Percentiles rank a stretch among this genome's conserved stretches.
Conservation (phyloP, 2,329 filamentous ascomycete species). For the Esteya vermicola region DNA sequence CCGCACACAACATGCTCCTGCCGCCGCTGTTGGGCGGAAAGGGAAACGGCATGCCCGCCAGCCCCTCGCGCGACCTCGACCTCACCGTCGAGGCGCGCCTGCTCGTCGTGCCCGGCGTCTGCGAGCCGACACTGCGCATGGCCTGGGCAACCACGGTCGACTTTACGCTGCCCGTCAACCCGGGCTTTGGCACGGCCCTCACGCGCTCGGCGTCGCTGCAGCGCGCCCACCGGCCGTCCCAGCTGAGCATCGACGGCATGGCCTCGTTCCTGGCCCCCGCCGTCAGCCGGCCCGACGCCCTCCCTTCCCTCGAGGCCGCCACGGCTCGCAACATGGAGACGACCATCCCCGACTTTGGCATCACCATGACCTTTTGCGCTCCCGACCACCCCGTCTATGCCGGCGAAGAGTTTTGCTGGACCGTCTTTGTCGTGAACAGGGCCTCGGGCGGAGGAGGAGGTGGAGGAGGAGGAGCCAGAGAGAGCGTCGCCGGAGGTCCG, state of each 20-base stretch:
- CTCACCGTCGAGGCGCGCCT: slow-evolving; percentile 48
- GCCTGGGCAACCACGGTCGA: slow-evolving; percentile 56
- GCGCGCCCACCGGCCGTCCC: slow-evolving; percentile 46
- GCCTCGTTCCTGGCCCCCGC: slow-evolving; percentile 43
- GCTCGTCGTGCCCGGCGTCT: slow-evolving; percentile 38
- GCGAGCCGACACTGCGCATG: slow-evolving; percentile 48
- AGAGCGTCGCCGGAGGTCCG: background rate
- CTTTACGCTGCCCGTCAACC: slow-evolving; percentile 52
- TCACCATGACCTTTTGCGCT: slow-evolving; percentile 61
- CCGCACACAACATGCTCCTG: background rate
- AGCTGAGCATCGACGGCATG: slow-evolving; percentile 46
- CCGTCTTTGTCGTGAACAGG: slow-evolving; percentile 63
- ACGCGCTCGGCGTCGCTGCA: slow-evolving; percentile 40
- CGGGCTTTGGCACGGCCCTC: slow-evolving; percentile 38
- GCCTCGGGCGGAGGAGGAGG: slow-evolving; percentile 20
- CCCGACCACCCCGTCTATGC: slow-evolving; percentile 41
- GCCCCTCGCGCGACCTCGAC: slow-evolving; percentile 32
- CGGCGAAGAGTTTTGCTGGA: slow-evolving; percentile 57
- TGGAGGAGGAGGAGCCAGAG: slow-evolving; percentile 7
- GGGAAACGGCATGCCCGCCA: no score
- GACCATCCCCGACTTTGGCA: slow-evolving; percentile 45
- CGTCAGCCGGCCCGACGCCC: slow-evolving; percentile 42
- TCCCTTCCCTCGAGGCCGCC: slow-evolving; percentile 44
- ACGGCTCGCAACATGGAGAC: slow-evolving; percentile 27
- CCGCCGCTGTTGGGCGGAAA: background rate